A percentile compares a stretch with the other conserved stretches of the same genome.
phyloP scores from a whole-genome alignment of 371 early-diverging fungal species.

The Mucor lusitanicus region DNA sequence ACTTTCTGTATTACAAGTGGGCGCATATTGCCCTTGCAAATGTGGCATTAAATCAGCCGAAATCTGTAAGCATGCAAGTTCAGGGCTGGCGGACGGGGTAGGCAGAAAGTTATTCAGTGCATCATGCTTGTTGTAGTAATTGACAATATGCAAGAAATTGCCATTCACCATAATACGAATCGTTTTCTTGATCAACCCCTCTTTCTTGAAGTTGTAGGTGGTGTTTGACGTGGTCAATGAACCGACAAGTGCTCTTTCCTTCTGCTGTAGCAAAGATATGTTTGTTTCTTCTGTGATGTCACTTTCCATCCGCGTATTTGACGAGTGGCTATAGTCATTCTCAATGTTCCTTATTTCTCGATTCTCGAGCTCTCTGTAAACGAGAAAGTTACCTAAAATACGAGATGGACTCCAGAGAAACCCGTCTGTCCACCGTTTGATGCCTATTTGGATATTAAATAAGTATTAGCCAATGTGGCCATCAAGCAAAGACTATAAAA shows the following conservation, averaged over 20 bases:
- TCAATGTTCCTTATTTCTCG: slow-evolving; percentile 25
- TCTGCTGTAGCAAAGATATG: slow-evolving; percentile 8
- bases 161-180: slow-evolving; percentile 79
- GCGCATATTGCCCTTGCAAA: slow-evolving; percentile 9
- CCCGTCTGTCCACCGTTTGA: slow-evolving; percentile 79
- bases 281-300: background rate
- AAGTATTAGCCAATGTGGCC: background rate
- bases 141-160: slow-evolving; percentile 79
- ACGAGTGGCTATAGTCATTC: background rate
- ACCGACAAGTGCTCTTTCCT: slow-evolving; percentile 62
- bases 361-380: slow-evolving; percentile 63
- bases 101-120: slow-evolving; percentile 56
- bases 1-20: background rate
- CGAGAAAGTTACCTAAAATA: slow-evolving; percentile 61
- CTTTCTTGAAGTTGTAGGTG: slow-evolving; percentile 69
- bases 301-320: no score
- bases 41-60: slow-evolving; percentile 41
- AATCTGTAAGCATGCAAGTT: slow-evolving; percentile 46
- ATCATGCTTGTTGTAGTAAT: slow-evolving; percentile 82
- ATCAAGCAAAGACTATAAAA: background rate
- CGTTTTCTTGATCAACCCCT: slow-evolving; percentile 85
- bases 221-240: slow-evolving; percentile 52
- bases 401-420: slow-evolving; percentile 72
- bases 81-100: slow-evolving; percentile 53
- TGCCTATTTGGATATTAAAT: slow-evolving; percentile 38